A percentile compares a stretch with the other conserved stretches of the same genome.
phyloP scores from a whole-genome alignment of 2,329 filamentous ascomycete genomes.

The Nigrospora osmanthi region DNA sequence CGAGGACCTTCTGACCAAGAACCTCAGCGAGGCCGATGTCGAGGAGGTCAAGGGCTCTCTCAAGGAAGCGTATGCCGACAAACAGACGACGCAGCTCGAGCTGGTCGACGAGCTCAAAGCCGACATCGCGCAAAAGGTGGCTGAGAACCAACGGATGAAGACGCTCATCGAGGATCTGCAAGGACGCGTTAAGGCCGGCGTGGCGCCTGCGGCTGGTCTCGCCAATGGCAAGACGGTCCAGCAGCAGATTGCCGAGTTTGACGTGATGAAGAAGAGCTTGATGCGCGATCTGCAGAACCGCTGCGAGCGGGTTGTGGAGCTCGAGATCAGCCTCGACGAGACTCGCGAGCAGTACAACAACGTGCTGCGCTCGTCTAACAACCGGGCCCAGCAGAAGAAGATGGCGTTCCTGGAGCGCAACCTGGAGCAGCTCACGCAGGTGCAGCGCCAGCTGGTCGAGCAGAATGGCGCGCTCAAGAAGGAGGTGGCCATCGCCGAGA shows the following conservation, averaged over 20 bases:
- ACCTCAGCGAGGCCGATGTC: constrained; percentile 69
- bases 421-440: constrained; percentile 92
- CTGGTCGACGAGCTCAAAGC: constrained; percentile 70
- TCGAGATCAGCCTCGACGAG: constrained; percentile 95
- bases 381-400: constrained; percentile 99
- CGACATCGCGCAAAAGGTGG: constrained; percentile 67
- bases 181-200: constrained; percentile 59
- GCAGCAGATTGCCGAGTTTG: constrained; percentile 97
- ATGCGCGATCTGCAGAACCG: constrained; percentile 99
- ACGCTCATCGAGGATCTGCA: constrained; percentile 75
- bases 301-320: constrained; percentile 94
- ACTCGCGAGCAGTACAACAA: constrained; percentile 99
- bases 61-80: constrained; percentile 67
- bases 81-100: constrained; percentile 65
- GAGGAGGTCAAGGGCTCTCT: constrained; percentile 78
- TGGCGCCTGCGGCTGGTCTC: constrained; percentile 46
- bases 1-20: constrained; percentile 71
- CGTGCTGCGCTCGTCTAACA: constrained; percentile 91
- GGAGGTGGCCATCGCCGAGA: constrained; percentile 96
- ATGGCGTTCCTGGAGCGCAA: constrained; percentile 99
- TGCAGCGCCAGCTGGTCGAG: constrained; percentile 95
- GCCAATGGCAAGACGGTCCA: constrained; percentile 85
- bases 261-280: constrained; percentile 98
- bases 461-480: constrained; percentile 97
- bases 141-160: constrained; percentile 78